These are phyloP conservation scores for Talaromyces rugulosus DNA, from an alignment of 2,329 filamentous ascomycete species.

Conservation along the genomic window DNA sequence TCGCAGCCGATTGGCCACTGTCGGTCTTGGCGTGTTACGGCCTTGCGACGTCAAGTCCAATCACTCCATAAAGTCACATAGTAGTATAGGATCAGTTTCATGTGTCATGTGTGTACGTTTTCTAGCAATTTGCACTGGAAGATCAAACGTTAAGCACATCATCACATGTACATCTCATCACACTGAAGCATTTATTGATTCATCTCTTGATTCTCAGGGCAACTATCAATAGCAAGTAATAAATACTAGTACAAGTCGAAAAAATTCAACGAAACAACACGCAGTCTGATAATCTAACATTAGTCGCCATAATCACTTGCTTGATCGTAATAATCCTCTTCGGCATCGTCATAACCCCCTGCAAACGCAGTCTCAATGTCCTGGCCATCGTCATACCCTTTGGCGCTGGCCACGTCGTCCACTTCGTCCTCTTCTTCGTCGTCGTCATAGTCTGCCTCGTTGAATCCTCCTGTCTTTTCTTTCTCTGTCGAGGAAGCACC, in stretches of 20 bases:
- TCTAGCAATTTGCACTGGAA: not conserved
- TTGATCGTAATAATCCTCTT: slow-evolving; percentile 27
- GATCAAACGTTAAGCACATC: not conserved
- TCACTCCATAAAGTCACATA: not conserved
- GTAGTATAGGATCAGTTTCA: not conserved
- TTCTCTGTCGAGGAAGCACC: slow-evolving; percentile 15
- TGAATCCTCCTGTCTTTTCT: slow-evolving; percentile 2
- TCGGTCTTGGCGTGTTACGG: not conserved
- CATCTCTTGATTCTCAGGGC: not conserved
- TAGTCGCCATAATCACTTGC: not conserved
- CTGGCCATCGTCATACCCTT: slow-evolving; percentile 29
- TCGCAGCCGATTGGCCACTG: not conserved
- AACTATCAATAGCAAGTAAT: not conserved
- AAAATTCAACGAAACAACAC: not conserved
- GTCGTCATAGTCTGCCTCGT: slow-evolving; percentile 21
- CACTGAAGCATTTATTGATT: not conserved
- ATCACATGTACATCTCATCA: not conserved
- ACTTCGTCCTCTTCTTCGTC: slow-evolving; percentile 18
- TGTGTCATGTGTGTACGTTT: not conserved
- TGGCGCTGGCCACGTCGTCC: slow-evolving; percentile 18
- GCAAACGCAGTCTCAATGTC: slow-evolving; percentile 34
- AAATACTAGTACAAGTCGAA: not conserved
- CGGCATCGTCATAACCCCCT: slow-evolving; percentile 32
- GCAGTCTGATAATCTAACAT: not conserved
- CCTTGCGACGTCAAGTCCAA: not conserved